phyloP scores from a whole-genome alignment of 2,329 filamentous ascomycete genomes.

The Cladophialophora exuberans region DNA sequence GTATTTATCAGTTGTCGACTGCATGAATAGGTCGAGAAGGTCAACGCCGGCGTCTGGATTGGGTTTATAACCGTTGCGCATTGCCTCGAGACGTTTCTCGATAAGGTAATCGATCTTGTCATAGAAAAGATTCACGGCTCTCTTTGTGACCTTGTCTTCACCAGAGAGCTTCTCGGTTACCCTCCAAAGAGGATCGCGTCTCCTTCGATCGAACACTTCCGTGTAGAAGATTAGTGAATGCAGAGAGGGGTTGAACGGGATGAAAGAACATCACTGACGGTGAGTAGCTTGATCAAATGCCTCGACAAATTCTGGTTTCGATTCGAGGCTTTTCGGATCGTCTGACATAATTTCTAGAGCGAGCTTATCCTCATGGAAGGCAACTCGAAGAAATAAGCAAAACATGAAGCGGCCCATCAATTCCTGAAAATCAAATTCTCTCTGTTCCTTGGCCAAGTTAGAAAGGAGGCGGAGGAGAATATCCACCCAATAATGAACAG shows the following conservation, averaged over 20 bases:
- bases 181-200: slow-evolving; percentile 23
- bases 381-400: slow-evolving; percentile 22
- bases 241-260: background rate
- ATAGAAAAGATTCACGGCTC: slow-evolving; percentile 21
- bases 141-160: slow-evolving; percentile 15
- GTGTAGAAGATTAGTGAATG: background rate
- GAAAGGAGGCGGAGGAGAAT: slow-evolving; percentile 18
- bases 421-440: slow-evolving; percentile 19
- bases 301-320: slow-evolving; percentile 18
- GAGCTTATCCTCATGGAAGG: slow-evolving; percentile 24
- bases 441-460: slow-evolving; percentile 19
- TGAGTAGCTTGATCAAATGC: slow-evolving; percentile 20
- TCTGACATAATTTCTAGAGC: slow-evolving; percentile 19
- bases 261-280: background rate
- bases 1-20: slow-evolving; percentile 18
- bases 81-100: slow-evolving; percentile 19
- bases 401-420: slow-evolving; percentile 24
- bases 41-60: slow-evolving; percentile 17
- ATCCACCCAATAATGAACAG: slow-evolving; percentile 21
- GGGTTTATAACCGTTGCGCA: slow-evolving; percentile 20
- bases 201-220: slow-evolving; percentile 21
- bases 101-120: slow-evolving; percentile 19
- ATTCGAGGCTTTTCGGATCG: slow-evolving; percentile 16
- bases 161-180: slow-evolving; percentile 24
- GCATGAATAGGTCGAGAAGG: slow-evolving; percentile 22